These are phyloP conservation scores for Trichothecium sympodiale DNA, from an alignment of 2,329 filamentous ascomycete species.

Conservation along the genomic window DNA sequence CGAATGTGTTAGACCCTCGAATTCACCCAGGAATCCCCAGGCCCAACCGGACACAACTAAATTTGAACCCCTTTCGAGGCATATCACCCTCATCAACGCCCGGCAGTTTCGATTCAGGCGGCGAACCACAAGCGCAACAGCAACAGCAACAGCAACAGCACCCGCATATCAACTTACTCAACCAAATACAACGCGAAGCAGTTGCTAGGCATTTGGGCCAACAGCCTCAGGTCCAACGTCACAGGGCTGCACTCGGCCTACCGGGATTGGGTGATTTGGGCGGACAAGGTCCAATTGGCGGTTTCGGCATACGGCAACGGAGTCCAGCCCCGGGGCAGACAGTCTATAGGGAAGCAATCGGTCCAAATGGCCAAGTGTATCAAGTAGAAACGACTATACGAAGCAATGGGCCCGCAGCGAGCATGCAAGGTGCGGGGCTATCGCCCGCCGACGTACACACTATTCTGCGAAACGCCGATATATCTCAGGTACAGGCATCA, in stretches of 20 bases:
- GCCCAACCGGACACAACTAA: slow-evolving; percentile 16
- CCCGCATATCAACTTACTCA: slow-evolving; percentile 34
- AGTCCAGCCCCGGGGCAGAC: slow-evolving; percentile 20
- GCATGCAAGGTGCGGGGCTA: slow-evolving; percentile 13
- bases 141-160: slow-evolving; percentile 30
- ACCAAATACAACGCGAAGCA: slow-evolving; percentile 35
- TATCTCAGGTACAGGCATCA: slow-evolving; percentile 27
- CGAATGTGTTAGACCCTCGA: slow-evolving; percentile 15
- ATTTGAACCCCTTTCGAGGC: slow-evolving; percentile 17
- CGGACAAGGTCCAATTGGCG: slow-evolving; percentile 2
- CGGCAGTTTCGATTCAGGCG: neutral
- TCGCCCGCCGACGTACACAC: slow-evolving; percentile 33
- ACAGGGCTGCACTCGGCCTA: slow-evolving; percentile 26
- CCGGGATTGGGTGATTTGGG: slow-evolving; percentile 26
- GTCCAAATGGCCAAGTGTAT: slow-evolving; percentile 21
- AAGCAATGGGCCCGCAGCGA: slow-evolving; percentile 9
- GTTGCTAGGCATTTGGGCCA: slow-evolving; percentile 27
- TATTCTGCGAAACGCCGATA: slow-evolving; percentile 33
- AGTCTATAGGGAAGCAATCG: slow-evolving; percentile 20
- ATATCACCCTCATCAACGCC: slow-evolving; percentile 8
- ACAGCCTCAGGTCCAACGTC: slow-evolving; percentile 27
- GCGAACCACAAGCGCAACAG: slow-evolving; percentile 1
- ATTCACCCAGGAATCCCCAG: slow-evolving; percentile 16
- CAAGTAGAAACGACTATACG: slow-evolving; percentile 23
- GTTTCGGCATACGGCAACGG: slow-evolving; percentile 12